Evolutionary conservation across 1,139 yeast genomes (phyloP), one percentile per base, ranked within the genome.

Genomic region (Dujonia santamariae): DNA sequence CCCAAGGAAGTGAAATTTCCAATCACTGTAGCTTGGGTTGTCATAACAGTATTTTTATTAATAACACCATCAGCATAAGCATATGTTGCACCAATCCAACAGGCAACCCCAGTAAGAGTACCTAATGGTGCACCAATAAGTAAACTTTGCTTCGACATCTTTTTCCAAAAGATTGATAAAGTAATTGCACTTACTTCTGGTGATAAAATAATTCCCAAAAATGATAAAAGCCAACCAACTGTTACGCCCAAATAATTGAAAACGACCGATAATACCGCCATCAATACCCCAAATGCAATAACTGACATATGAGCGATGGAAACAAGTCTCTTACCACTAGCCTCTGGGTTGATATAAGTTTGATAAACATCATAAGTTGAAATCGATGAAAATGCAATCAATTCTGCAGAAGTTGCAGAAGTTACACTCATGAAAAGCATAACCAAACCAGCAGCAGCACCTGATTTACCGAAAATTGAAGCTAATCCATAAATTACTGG

Each of bases 81-180:
- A 36, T 60, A 53, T 17, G 72, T 60, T 11, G 65, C 51, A 4
- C 67, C 74, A 20, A 73, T 53, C 81, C 81, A 75, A 27, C 73
- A 58, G 7, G 55, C 62, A 28, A 75, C 43, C 19, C 76, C 78
- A 17, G 65, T 52, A 1, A 54, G 42, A 2, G 78, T 65, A 1
- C 77, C 76, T 24, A 72, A 44, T 5, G 75, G 65, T 3, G 77
- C 72, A 3, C 78, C 68, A 20, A 67, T 48, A 12, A 61, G 39
- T 9, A 70, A 67, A 3, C 74, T 64, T 34, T 50, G 50, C 35
- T 50, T 56, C 3, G 75, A 64, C 37, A 74, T 67, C 25, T 75
- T 77, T 30, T 69, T 67, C 50, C 81, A 77, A 37, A 75, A 75
- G 23, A 51, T 52, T 13, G 64, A 50, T 25, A 54, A 46, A 3